Percentiles rank a stretch among this genome's conserved stretches.
These are phyloP conservation scores for Paspalum vaginatum DNA, from an alignment of 176 grass and related monocot species.

Conservation along the genomic window DNA sequence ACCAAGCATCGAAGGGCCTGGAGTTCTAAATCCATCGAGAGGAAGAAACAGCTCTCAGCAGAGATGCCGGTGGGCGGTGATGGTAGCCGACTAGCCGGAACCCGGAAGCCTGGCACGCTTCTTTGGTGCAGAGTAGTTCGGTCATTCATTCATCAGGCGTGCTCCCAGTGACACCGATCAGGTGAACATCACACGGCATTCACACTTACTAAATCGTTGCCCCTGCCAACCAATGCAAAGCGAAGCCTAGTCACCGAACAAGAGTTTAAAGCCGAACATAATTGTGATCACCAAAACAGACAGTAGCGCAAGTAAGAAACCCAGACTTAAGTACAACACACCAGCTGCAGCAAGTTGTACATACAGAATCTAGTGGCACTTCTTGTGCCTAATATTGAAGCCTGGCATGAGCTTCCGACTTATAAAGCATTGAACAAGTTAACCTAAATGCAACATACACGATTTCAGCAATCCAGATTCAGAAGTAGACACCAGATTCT, in stretches of 20 bases:
- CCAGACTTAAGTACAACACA: slow-evolving; percentile 2
- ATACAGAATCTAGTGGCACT: slow-evolving; percentile 16
- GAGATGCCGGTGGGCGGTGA: neutral
- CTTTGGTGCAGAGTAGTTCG: neutral
- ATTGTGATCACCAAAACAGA: neutral
- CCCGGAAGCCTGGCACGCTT: neutral
- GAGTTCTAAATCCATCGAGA: neutral
- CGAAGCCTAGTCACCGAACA: neutral
- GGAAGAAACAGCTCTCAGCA: neutral
- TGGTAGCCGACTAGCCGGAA: too few species aligned
- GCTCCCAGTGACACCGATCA: neutral
- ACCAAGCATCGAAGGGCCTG: neutral
- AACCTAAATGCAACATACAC: slow-evolving; percentile 6
- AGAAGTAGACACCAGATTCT: slow-evolving; percentile 2
- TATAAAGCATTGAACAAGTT: neutral
- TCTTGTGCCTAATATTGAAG: slow-evolving; percentile 9
- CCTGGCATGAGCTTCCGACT: neutral
- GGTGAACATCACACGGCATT: neutral
- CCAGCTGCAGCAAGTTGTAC: slow-evolving; percentile 27
- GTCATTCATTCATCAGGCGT: slow-evolving; percentile 29
- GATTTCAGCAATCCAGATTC: neutral
- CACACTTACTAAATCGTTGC: neutral
- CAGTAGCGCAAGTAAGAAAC: slow-evolving; percentile 23
- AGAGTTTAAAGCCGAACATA: neutral
- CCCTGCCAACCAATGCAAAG: neutral